Percentiles rank a stretch among this genome's conserved stretches.
Evolutionary conservation across 805 yeast genomes (phyloP).

Genomic region (Barnettozyma botsteinii): DNA sequence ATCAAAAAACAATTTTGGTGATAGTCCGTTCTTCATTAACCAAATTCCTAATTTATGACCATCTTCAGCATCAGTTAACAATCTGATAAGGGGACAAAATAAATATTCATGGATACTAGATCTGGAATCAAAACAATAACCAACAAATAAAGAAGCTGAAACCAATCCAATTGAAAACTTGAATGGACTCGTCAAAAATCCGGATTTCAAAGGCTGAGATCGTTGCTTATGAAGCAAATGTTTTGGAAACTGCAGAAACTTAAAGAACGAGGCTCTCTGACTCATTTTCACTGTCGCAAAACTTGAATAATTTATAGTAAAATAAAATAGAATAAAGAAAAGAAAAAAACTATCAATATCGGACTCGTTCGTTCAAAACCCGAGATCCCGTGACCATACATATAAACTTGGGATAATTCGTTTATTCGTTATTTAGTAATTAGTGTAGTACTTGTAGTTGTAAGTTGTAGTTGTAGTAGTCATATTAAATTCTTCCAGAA

Average conservation of each 20-base stretch:
- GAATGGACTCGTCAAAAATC: slow-evolving; percentile 12
- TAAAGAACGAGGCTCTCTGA: not conserved
- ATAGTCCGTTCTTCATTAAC: slow-evolving; percentile 59
- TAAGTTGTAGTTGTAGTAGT: too few relatives aligned
- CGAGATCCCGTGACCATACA: too few relatives aligned
- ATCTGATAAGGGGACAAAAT: slow-evolving; percentile 69
- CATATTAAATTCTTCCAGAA: too few relatives aligned
- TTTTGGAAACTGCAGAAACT: not conserved
- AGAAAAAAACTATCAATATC: too few relatives aligned
- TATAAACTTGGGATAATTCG: too few relatives aligned
- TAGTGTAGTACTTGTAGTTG: too few relatives aligned
- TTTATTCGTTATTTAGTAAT: too few relatives aligned
- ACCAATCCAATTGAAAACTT: slow-evolving; percentile 23
- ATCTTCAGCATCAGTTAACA: slow-evolving; percentile 71
- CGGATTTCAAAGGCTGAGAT: slow-evolving; percentile 7
- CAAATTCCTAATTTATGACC: slow-evolving; percentile 77
- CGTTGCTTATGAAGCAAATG: not conserved
- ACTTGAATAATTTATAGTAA: too few relatives aligned
- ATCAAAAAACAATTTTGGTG: slow-evolving; percentile 56
- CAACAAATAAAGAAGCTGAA: slow-evolving; percentile 37
- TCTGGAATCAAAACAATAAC: slow-evolving; percentile 67
- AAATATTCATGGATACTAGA: slow-evolving; percentile 79
- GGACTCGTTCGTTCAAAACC: too few relatives aligned
- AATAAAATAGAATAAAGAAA: too few relatives aligned
- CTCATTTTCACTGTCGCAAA: too few relatives aligned